These are phyloP conservation scores for Lablab purpureus DNA, from an alignment of 306 rosid genomes.

Conservation along the genomic window DNA sequence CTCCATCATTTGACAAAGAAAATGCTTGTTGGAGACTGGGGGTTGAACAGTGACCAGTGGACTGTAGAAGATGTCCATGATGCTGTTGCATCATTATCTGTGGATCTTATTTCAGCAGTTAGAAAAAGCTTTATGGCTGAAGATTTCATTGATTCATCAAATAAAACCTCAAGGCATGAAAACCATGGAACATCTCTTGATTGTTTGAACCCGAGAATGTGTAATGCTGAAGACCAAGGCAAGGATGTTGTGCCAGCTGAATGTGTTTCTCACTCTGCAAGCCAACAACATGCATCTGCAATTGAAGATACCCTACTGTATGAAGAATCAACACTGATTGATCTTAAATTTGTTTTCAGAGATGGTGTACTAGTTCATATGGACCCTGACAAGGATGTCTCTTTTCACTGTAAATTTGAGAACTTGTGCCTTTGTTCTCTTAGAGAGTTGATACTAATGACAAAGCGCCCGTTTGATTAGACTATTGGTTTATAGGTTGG, in stretches of 20 bases:
- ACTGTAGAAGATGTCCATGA: constrained; percentile 83
- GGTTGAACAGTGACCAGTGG: constrained; percentile 49
- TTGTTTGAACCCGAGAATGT: constrained; percentile 41
- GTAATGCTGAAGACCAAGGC: constrained; percentile 49
- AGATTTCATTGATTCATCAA: constrained; percentile 41
- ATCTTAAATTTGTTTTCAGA: constrained; percentile 69
- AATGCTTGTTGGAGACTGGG: constrained; percentile 54
- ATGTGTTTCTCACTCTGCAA: constrained; percentile 71
- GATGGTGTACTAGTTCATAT: constrained; percentile 80
- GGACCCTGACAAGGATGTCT: constrained; percentile 61
- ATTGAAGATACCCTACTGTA: constrained; percentile 33
- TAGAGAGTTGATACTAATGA: constrained; percentile 66
- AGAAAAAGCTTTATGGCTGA: constrained; percentile 55
- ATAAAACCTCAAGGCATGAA: constrained; percentile 41
- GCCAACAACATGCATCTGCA: constrained; percentile 42
- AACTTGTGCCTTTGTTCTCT: constrained; percentile 86
- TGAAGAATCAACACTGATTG: constrained; percentile 48
- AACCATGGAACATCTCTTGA: constrained; percentile 37
- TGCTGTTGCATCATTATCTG: constrained; percentile 70
- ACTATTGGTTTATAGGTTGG: constrained; percentile 57
- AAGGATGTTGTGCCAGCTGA: constrained; percentile 52
- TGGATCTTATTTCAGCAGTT: constrained; percentile 74
- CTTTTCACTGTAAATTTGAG: constrained; percentile 88
- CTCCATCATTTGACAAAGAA: constrained; percentile 57
- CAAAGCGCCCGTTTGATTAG: constrained; percentile 67